phyloP scores from a whole-genome alignment of 176 grass and related monocot species.

The barley (Hordeum vulgare) region MorexV3_pseudomolecules_assembly NC_058523.1:302277439-302277938 shows the following conservation, averaged over 20 bases:
- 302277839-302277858: too few relatives aligned
- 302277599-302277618: not conserved
- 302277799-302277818: too few relatives aligned
- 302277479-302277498: not conserved
- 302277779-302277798: too few relatives aligned
- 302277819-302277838: too few relatives aligned
- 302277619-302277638: conserved; percentile 33
- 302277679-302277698: conserved; percentile 46
- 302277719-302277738: conserved; percentile 1
- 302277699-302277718: conserved; percentile 30
- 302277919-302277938: too few relatives aligned
- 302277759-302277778: not conserved
- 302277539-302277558: not conserved
- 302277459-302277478: not conserved
- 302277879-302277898: too few relatives aligned
- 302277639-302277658: conserved; percentile 40
- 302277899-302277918: too few relatives aligned
- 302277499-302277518: not conserved
- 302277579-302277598: conserved; percentile 35
- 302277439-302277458: not conserved
- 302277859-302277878: too few relatives aligned
- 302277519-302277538: not conserved
- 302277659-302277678: conserved; percentile 31
- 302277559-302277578: not conserved
- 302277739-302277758: not conserved